Percentiles rank a stretch among this genome's conserved stretches.
Evolutionary conservation across 257 asterid genomes (phyloP).

Genomic region (Solanum chaucha): DNA sequence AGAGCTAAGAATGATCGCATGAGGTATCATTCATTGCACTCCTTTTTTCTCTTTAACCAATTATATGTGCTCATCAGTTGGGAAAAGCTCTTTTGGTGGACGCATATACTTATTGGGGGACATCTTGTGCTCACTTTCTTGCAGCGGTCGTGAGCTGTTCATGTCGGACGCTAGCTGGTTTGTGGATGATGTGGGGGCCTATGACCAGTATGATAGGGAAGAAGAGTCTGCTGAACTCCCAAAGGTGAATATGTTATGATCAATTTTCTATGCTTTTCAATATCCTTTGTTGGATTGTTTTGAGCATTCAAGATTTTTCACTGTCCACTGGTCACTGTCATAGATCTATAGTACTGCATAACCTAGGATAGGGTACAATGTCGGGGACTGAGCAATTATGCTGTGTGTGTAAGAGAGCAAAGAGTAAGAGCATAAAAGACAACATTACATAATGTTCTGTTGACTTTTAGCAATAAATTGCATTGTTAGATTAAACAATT

Average conservation of each 20-base stretch:
- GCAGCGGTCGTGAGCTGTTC: conserved; percentile 93
- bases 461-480: not conserved
- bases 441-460: not conserved
- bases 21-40: conserved; percentile 40
- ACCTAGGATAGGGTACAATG: not conserved
- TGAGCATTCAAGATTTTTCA: not conserved
- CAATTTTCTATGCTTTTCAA: not conserved
- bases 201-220: conserved; percentile 59
- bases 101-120: not conserved
- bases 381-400: not conserved
- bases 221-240: conserved; percentile 22
- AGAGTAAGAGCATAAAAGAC: not conserved
- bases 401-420: not conserved
- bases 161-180: conserved; percentile 67
- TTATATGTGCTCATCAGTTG: not conserved
- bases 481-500: not conserved
- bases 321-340: not conserved
- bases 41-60: not conserved
- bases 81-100: not conserved
- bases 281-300: not conserved
- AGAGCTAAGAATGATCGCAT: conserved; percentile 97
- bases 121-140: conserved; percentile 2
- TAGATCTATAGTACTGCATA: not conserved
- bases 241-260: conserved; percentile 25
- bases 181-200: conserved; percentile 82